Evolutionary conservation across 2,329 filamentous ascomycete species (phyloP), one percentile per base, ranked within the genome.

Genomic region (Xylariaceae sp.): DNA sequence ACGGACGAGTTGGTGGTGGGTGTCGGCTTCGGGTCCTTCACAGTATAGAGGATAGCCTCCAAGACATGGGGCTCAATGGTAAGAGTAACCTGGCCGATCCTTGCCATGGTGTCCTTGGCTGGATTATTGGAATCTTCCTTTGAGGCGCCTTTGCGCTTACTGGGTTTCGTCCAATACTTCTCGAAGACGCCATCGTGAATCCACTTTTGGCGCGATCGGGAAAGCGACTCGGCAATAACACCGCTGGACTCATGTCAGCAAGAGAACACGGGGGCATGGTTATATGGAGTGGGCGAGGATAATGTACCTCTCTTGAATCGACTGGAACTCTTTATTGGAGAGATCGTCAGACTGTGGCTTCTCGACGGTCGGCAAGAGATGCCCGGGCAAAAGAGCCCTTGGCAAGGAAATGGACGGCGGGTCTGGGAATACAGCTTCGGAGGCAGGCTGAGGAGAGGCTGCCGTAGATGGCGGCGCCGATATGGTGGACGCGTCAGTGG

Each of bases 51-150:
- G 51, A 83, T 87, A 13, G 88, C 89, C 65, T 92, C 88, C 66
- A 94, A 84, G 49, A 89, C 83, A 70, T 94, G 89, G 50, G 90
- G 90, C 72, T 92, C 90, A 61, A 92, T 85, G 18, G 85, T 88
- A 62, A 95, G 85, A 39, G 86, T 86, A 62, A 89, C 86, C 65
- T 82, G 83, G 66, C 90, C 90, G 18, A 90, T 81, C 72, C 86
- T 89, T 64, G 81, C 78, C 85, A 91, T 90, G 62, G 81, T 85
- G 51, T 90, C 83, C 73, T 88, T 86, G 62, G 86, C 75, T 1
- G 86, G 87, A 67, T 89, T 89, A 65, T 85, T 84, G 4, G 82
- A 78, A 55, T 86, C 83, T 66, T 87, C 86, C 57, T 82, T 80
- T 23, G 85, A 73, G 2, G 83, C 81, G 49, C 86, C 85, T 72